A percentile compares a stretch with the other conserved stretches of the same genome.
These are phyloP conservation scores for Exophiala dermatitidis DNA, from an alignment of 2,329 filamentous ascomycete species.

Conservation along the genomic window DNA sequence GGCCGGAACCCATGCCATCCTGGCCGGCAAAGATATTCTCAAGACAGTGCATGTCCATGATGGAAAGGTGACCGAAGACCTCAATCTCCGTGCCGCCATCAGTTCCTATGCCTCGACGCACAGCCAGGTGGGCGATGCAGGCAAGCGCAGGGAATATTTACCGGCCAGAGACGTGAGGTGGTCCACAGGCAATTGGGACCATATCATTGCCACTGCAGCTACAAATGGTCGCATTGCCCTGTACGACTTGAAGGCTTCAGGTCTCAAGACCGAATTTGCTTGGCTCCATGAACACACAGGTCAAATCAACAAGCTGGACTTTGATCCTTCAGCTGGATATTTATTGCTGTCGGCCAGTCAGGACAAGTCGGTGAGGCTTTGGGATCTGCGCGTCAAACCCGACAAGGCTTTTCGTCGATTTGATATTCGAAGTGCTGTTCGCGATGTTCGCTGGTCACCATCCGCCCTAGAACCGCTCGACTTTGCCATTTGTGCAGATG, in stretches of 20 bases:
- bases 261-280: constrained; percentile 53
- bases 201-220: constrained; percentile 57
- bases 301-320: constrained; percentile 59
- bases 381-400: constrained; percentile 53
- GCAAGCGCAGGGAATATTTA: constrained; percentile 51
- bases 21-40: constrained; percentile 59
- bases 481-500: constrained; percentile 59
- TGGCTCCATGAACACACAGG: constrained; percentile 58
- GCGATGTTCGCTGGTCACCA: constrained; percentile 60
- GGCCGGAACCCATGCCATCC: constrained; percentile 54
- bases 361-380: constrained; percentile 57
- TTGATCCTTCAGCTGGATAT: constrained; percentile 55
- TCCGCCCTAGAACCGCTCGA: constrained; percentile 41
- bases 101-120: constrained; percentile 51
- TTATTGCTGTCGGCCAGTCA: constrained; percentile 58
- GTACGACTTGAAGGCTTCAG: constrained; percentile 47
- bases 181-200: constrained; percentile 56
- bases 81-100: constrained; percentile 56
- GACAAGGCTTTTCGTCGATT: constrained; percentile 40
- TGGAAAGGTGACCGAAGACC: constrained; percentile 52
- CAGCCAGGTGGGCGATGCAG: constrained; percentile 35
- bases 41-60: constrained; percentile 56
- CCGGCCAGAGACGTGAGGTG: constrained; percentile 61
- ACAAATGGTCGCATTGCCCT: constrained; percentile 59
- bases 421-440: constrained; percentile 51